phyloP scores from a whole-genome alignment of 73 alveolate genomes.

The Tetrahymena thermophila region DNA sequence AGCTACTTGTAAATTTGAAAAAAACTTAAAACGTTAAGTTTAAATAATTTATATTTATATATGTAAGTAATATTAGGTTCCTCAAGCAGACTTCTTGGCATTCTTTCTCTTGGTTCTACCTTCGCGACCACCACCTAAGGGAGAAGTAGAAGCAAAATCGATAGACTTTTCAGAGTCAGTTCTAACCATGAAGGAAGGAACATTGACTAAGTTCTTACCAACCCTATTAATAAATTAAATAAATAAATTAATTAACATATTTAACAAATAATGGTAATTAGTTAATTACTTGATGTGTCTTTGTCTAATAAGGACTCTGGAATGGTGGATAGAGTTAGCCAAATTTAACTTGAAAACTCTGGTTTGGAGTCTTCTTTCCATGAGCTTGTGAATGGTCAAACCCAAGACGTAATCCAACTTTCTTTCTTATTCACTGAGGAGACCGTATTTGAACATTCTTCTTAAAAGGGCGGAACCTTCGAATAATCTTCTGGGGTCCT shows the following conservation, averaged over 20 bases:
- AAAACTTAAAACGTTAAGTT: neutral
- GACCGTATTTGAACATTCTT: slow-evolving; percentile 95
- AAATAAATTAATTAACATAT: neutral
- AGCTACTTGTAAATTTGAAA: neutral
- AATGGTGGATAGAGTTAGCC: slow-evolving; percentile 92
- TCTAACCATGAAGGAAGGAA: slow-evolving; percentile 95
- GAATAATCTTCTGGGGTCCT: slow-evolving; percentile 91
- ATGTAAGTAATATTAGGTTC: neutral
- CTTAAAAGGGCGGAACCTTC: slow-evolving; percentile 94
- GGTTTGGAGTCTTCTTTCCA: slow-evolving; percentile 99
- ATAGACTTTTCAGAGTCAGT: slow-evolving; percentile 90
- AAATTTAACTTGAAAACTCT: slow-evolving; percentile 71
- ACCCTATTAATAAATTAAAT: slow-evolving; percentile 44
- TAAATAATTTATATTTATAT: neutral
- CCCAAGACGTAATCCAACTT: slow-evolving; percentile 98
- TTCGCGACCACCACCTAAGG: slow-evolving; percentile 69
- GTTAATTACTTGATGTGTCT: slow-evolving; percentile 73
- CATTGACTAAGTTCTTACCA: slow-evolving; percentile 93
- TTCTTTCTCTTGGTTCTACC: slow-evolving; percentile 86
- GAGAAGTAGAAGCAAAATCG: slow-evolving; percentile 80
- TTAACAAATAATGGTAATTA: neutral
- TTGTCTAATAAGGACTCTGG: slow-evolving; percentile 93
- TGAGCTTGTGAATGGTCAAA: slow-evolving; percentile 64
- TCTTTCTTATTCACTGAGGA: slow-evolving; percentile 77
- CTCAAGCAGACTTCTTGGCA: slow-evolving; percentile 44